Base-by-base conservation (phyloP, 2,329 filamentous ascomycete species). In the Emydomyces testavorans region DNA sequence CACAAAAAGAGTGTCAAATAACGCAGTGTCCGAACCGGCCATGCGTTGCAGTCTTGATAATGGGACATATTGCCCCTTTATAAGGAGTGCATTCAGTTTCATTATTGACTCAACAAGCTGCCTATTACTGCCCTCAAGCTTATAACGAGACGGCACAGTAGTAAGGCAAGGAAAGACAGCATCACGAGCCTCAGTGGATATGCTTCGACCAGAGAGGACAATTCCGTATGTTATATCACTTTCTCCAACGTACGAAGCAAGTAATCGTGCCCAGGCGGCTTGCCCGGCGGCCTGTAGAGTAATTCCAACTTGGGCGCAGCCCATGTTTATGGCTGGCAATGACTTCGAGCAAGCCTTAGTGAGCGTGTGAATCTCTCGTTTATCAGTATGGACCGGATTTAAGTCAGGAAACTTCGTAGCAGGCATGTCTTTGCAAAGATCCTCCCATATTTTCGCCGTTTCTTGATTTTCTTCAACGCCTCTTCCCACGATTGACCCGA, bases 1-100 rank as follows among this genome's bases (percentile, higher is more conserved):
- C 0, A 86, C 83, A 50, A 95, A 78, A 1, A 95, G 71, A 0
- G 87, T 90, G 58, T 95, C 88, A 56, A 95, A 94, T 0, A 92
- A 70, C 0, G 75, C 69, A 5, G 77, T 73, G 20, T 82, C 77
- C 0, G 80, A 70, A 50, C 77, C 73, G 0, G 85, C 72, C 74
- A 81, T 82, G 42, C 75, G 78, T 57, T 93, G 85, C 7, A 94
- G 81, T 24, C 78, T 76, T 2, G 75, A 71, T 5, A 94, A 69
- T 0, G 86, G 78, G 0, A 78, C 78, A 56, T 83, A 82, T 53
- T 92, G 85, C 57, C 87, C 71, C 50, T 79, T 79, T 40, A 83
- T 75, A 1, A 88, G 66, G 3, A 71, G 65, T 0, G 76, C 72
- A 57, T 84, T 89, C 40, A 77, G 77, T 0, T 69, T 63, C 71